phyloP scores from a whole-genome alignment of 768 basidiomycete species.

The Stropharia rugosoannulata region DNA sequence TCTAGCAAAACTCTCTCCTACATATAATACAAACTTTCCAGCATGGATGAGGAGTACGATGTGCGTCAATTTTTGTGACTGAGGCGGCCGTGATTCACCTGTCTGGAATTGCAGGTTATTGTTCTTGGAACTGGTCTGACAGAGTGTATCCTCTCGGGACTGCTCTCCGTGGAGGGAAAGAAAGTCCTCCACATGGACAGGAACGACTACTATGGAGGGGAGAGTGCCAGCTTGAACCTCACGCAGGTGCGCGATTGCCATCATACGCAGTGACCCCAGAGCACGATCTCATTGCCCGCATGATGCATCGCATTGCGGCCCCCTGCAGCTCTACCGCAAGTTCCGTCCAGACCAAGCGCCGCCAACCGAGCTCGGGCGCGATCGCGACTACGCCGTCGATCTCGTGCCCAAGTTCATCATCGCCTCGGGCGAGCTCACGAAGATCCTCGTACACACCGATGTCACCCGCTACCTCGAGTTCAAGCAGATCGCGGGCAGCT shows the following conservation, averaged over 20 bases:
- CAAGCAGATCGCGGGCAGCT: slow-evolving; percentile 99
- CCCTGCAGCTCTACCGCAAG: slow-evolving; percentile 85
- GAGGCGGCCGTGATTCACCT: slow-evolving; percentile 4
- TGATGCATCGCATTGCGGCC: slow-evolving; percentile 4
- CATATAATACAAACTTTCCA: slow-evolving; percentile 21
- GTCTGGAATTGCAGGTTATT: slow-evolving; percentile 55
- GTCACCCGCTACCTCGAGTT: slow-evolving; percentile 99
- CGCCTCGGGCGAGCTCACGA: slow-evolving; percentile 94
- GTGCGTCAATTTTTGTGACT: slow-evolving; percentile 41
- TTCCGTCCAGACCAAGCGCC: slow-evolving; percentile 79
- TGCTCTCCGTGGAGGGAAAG: slow-evolving; percentile 99
- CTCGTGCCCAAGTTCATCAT: slow-evolving; percentile 99
- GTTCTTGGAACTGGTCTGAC: slow-evolving; percentile 97
- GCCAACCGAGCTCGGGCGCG: slow-evolving; percentile 87
- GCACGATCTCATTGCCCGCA: not conserved
- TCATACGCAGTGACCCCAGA: not conserved
- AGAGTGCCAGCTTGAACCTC: slow-evolving; percentile 94
- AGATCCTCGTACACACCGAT: slow-evolving; percentile 98
- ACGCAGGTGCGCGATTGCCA: slow-evolving; percentile 69
- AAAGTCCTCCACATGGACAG: slow-evolving; percentile 99
- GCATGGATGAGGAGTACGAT: slow-evolving; percentile 99
- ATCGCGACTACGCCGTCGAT: slow-evolving; percentile 97
- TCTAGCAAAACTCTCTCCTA: slow-evolving; percentile 22
- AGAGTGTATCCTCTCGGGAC: slow-evolving; percentile 96
- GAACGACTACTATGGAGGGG: slow-evolving; percentile 99